phyloP scores from a whole-genome alignment of 805 yeast species.

The Candida ficus region DNA sequence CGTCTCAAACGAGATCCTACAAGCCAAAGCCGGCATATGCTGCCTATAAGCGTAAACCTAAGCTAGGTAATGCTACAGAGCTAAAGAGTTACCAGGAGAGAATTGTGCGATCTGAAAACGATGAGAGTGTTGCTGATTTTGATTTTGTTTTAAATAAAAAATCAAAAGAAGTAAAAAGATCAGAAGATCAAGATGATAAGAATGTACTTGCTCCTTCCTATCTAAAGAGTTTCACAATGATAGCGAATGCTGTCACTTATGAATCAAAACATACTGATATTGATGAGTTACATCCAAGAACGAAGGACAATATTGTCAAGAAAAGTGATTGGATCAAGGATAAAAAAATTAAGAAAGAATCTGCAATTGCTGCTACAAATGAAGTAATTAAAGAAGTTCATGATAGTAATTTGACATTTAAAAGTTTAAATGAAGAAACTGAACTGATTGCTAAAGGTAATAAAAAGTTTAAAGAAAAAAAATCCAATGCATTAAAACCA shows the following conservation, averaged over 20 bases:
- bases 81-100: constrained; percentile 3
- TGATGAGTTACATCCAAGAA: constrained; percentile 13
- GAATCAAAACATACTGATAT: constrained; percentile 13
- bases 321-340: constrained; percentile 12
- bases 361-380: no score
- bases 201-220: constrained; percentile 5
- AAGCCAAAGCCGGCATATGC: constrained; percentile 1
- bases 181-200: not conserved
- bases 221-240: constrained; percentile 9
- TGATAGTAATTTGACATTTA: no score
- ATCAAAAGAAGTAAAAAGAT: no score
- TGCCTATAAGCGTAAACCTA: constrained; percentile 5
- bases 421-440: no score
- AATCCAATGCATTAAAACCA: no score
- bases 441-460: no score
- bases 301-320: constrained; percentile 9
- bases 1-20: not conserved
- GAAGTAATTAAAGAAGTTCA: no score
- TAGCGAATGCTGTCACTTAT: constrained; percentile 8
- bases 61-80: constrained; percentile 8
- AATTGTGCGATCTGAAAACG: not conserved
- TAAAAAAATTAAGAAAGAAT: not conserved
- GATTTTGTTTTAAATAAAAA: not conserved
- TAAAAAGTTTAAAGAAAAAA: no score
- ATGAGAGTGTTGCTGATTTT: not conserved